Evolutionary conservation across 345 rosid genomes (phyloP), one percentile per base, ranked within the genome.

Genomic region (Mangifera indica): DNA sequence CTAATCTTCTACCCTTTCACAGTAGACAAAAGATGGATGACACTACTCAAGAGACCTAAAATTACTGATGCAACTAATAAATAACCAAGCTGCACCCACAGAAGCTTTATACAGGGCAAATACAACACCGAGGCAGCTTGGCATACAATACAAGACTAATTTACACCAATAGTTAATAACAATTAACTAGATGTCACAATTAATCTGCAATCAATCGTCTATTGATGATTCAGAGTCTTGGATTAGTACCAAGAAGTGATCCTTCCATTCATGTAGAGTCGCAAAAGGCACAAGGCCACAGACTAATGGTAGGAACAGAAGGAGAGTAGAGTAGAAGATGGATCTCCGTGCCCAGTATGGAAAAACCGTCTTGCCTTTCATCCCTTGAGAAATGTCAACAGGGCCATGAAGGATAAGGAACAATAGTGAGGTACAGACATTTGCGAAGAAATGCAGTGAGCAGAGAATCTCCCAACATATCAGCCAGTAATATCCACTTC

Each of bases 281-380:
- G 91, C 97, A 53, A 91, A 95, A 24, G 99, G 99, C 76, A 86
- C 74, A 0, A 92, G 82, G 37, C 97, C 97, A 14, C 90, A 92
- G 13, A 81, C 67, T 52, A 79, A 57, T 1, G 99, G 99, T 26
- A 90, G 81, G 29, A 90, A 25, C 57, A 88, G 24, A 49, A 85
- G 73, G 64, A 82, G 22, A n/a, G 57, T 42, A 4, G 66, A 71
- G 51, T 85, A 87, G 66, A 89, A 88, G 42, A 89, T 15, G 10
- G 76, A 46, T 56, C 87, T 81, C 53, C 98, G 79, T 13, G 80
- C 17, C 98, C 92, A 88, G 76, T 84, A 95, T 11, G 98, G 96
- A 46, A 83, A 10, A 12, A 79, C 2, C 63, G 74, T 1, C 12
- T 71, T 59, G 1, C 26, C 24, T 53, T 65, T 77, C 40, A 4